These are phyloP conservation scores for Alloteropsis semialata DNA, from an alignment of 176 grass and related monocot genomes.

Conservation along the genomic window DNA sequence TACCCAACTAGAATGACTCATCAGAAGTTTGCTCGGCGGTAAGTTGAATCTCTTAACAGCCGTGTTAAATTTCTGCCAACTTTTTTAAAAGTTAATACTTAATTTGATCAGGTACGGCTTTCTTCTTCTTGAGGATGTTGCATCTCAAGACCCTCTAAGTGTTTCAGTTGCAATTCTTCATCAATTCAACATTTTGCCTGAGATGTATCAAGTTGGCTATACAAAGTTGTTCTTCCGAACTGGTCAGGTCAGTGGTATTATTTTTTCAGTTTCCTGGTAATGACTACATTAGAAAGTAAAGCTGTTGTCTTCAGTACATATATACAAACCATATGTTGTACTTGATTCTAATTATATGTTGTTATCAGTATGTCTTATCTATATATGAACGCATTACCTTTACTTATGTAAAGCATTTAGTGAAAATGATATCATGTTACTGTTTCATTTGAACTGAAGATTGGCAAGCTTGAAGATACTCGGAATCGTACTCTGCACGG, in stretches of 20 bases:
- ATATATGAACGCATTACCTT: not conserved
- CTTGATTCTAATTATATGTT: not conserved
- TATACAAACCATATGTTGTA: not conserved
- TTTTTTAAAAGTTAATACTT: slow-evolving; percentile 11
- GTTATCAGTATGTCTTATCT: not conserved
- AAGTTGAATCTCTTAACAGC: slow-evolving; percentile 35
- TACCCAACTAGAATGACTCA: slow-evolving; percentile 99
- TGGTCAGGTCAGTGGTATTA: slow-evolving; percentile 69
- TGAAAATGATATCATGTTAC: slow-evolving; percentile 17
- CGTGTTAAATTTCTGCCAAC: slow-evolving; percentile 1
- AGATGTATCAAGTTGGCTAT: slow-evolving; percentile 99
- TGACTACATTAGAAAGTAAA: slow-evolving; percentile 9
- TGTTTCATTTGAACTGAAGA: slow-evolving; percentile 48
- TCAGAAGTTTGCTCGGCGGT: slow-evolving; percentile 94
- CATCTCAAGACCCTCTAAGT: slow-evolving; percentile 91
- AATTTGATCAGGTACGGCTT: slow-evolving; percentile 78
- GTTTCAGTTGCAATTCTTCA: slow-evolving; percentile 98
- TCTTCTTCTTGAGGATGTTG: slow-evolving; percentile 84
- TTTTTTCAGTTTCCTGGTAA: slow-evolving; percentile 11
- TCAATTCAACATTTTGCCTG: slow-evolving; percentile 94
- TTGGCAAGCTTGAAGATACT: slow-evolving; percentile 92
- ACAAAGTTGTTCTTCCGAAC: slow-evolving; percentile 98
- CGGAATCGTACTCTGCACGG: slow-evolving; percentile 89
- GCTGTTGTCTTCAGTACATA: slow-evolving; percentile 8
- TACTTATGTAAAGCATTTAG: slow-evolving; percentile 19